Evolutionary conservation across 768 basidiomycete genomes (phyloP).

Genomic region (Rickenella mellea): DNA sequence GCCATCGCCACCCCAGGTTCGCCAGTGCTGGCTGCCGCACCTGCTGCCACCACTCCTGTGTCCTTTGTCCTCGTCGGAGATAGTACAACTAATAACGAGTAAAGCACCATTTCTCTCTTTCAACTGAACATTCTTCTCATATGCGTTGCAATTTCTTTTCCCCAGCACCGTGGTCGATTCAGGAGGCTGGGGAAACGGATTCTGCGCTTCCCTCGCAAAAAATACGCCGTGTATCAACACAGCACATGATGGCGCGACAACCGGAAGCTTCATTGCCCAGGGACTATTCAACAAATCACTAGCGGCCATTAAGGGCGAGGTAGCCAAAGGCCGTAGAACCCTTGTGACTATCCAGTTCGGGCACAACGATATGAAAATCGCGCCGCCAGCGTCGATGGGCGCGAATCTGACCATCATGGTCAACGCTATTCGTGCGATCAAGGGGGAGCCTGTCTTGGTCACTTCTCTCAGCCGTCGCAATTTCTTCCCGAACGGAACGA

Average conservation of each 20-base stretch:
- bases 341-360: constrained; percentile 34
- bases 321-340: constrained; percentile 25
- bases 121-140: too few relatives aligned
- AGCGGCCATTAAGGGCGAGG: constrained; percentile 22
- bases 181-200: constrained; percentile 33
- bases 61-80: constrained; percentile 32
- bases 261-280: constrained; percentile 27
- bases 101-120: too few relatives aligned
- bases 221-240: constrained; percentile 31
- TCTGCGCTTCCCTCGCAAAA: constrained; percentile 26
- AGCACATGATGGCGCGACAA: constrained; percentile 31
- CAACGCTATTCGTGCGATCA: constrained; percentile 23
- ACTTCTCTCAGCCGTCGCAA: constrained; percentile 30
- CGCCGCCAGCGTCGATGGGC: constrained; percentile 33
- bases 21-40: too few relatives aligned
- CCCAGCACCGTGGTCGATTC: constrained; percentile 25
- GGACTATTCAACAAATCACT: constrained; percentile 29
- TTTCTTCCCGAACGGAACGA: constrained; percentile 26
- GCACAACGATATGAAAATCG: constrained; percentile 26
- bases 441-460: constrained; percentile 27
- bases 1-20: too few relatives aligned
- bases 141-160: too few relatives aligned
- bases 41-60: too few relatives aligned
- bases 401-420: constrained; percentile 32
- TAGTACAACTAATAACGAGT: constrained; percentile 32